Evolutionary conservation across 371 early-diverging fungal genomes (phyloP), one percentile per base, ranked within the genome.

Genomic region (Mortierella sp.): DNA sequence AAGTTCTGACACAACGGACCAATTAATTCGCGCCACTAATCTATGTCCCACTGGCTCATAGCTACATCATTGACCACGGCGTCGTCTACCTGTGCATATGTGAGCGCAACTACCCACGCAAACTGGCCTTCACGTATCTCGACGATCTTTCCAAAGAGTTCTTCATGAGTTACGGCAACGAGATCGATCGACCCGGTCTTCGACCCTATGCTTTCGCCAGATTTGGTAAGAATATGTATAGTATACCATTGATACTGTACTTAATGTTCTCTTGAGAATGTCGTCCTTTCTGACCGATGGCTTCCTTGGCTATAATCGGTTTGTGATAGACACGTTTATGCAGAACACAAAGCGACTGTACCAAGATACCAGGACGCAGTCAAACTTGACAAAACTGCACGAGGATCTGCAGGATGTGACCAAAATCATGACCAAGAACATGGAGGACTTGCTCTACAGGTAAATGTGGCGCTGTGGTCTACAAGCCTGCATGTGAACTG

Each of bases 381-480:
- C 90, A 59, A 97, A 98, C 72, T 70, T 98, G 81, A 83, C 93
- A 61, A 95, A 94, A 78, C 82, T 98, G 37, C 96, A 98, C 78
- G 97, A 97, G 65, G 98, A 98, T 79, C 80, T 98, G 65, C 92
- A 93, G 57, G 99, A 97, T 79, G 98, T 98, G 7, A 93, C 94
- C 28, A 89, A 95, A 66, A 98, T 98, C 59, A 97, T 98, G 98
- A 98, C 96, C 15, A 95, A 93, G 76, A 98, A 98, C 81, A 96
- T 98, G 90, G 93, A 96, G 62, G 98, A 98, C 79, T 83, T 98
- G 41, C 85, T 98, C 51, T 95, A 95, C 88, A 90, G 99, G 50
- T 97, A 96, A 27, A 95, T 93, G 66, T 85, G 95, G 78, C 86
- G 37, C 14, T 34, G 14, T 34, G 37, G 37, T 34, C 37, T 34